A percentile compares a stretch with the other conserved stretches of the same genome.
These are phyloP conservation scores for Aspergillus quadricinctus DNA, from an alignment of 2,329 filamentous ascomycete genomes.

Conservation along the genomic window DNA sequence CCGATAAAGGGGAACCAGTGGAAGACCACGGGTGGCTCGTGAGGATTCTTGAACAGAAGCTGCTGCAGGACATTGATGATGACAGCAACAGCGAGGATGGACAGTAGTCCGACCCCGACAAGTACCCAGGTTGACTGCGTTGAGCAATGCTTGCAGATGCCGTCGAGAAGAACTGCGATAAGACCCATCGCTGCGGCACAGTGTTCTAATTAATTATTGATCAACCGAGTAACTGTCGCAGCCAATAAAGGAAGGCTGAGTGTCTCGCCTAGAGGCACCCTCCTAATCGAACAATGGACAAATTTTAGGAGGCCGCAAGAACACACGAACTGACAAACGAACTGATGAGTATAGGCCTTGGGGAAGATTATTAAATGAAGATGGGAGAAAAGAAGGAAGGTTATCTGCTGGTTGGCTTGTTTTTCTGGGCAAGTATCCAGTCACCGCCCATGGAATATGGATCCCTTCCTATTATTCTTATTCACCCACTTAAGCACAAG, in stretches of 20 bases:
- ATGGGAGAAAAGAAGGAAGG: background rate
- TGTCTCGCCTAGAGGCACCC: constrained; percentile 8
- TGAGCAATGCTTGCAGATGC: constrained; percentile 43
- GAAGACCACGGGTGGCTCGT: constrained; percentile 67
- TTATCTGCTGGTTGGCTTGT: background rate
- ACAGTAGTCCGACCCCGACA: constrained; percentile 40
- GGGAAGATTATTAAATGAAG: background rate
- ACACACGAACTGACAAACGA: background rate
- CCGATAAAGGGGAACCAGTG: constrained; percentile 70
- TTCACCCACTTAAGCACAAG: no score
- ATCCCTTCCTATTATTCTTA: background rate
- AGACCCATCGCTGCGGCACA: constrained; percentile 45
- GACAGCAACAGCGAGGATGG: constrained; percentile 55
- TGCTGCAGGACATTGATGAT: constrained; percentile 76
- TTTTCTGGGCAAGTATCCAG: background rate
- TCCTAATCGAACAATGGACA: background rate
- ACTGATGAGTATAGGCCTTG: background rate
- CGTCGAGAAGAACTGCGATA: constrained; percentile 45
- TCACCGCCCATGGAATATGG: background rate
- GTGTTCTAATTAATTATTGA: background rate
- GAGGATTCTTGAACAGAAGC: constrained; percentile 73
- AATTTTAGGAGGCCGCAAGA: background rate
- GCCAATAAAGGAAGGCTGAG: background rate
- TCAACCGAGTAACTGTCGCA: background rate
- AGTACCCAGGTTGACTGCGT: constrained; percentile 45